Conservation (phyloP, 108 stramenopile species). For the Nitzschia sp. region DNA sequence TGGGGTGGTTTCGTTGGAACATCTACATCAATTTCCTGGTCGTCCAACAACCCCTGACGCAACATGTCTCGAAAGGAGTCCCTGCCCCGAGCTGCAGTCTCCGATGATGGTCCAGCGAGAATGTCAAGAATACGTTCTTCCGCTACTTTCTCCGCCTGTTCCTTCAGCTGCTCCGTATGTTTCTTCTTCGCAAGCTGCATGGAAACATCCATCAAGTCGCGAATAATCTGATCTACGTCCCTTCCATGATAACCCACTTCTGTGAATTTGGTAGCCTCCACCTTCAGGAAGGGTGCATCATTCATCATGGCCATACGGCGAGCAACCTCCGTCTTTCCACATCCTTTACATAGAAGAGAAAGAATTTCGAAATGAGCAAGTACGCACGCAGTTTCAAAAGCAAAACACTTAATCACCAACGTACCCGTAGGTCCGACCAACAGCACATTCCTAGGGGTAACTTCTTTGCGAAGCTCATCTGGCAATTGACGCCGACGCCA, state of each 20-base stretch:
- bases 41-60: slow-evolving; percentile 88
- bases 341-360: slow-evolving; percentile 23
- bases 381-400: neutral
- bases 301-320: slow-evolving; percentile 95
- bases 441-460: slow-evolving; percentile 98
- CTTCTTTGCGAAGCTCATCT: slow-evolving; percentile 87
- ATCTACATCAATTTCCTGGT: slow-evolving; percentile 89
- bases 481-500: slow-evolving; percentile 95
- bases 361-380: neutral
- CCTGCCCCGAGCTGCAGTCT: slow-evolving; percentile 37
- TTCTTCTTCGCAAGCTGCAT: slow-evolving; percentile 91
- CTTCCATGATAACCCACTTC: slow-evolving; percentile 99
- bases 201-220: slow-evolving; percentile 96
- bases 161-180: slow-evolving; percentile 74
- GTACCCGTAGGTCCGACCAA: slow-evolving; percentile 98
- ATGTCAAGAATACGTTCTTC: slow-evolving; percentile 92
- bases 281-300: slow-evolving; percentile 99
- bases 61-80: slow-evolving; percentile 90
- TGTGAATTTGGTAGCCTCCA: slow-evolving; percentile 99
- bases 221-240: slow-evolving; percentile 98
- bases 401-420: slow-evolving; percentile 1
- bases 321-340: slow-evolving; percentile 99
- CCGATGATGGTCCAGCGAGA: slow-evolving; percentile 76
- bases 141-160: slow-evolving; percentile 73
- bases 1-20: slow-evolving; percentile 61